Evolutionary conservation across 2,329 filamentous ascomycete genomes (phyloP).

Genomic region (Alternaria sp.): DNA sequence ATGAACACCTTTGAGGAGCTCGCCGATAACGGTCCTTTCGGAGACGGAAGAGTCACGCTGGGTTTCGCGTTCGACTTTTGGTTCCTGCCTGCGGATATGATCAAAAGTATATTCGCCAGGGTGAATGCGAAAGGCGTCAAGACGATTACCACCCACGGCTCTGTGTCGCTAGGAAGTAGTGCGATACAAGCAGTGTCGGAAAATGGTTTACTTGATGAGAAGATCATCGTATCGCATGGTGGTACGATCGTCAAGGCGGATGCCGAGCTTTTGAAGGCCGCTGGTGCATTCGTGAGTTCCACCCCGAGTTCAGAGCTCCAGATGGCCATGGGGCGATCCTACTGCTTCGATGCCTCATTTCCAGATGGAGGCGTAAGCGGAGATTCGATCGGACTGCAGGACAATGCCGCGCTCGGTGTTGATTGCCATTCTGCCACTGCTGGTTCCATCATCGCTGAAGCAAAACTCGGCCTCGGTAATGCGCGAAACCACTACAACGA

Average conservation of each 20-base stretch:
- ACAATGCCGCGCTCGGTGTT: slow-evolving; percentile 59
- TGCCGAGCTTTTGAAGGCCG: slow-evolving; percentile 41
- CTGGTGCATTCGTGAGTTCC: slow-evolving; percentile 49
- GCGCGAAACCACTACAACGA: slow-evolving; percentile 52
- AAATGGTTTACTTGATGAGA: slow-evolving; percentile 51
- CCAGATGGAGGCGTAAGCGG: slow-evolving; percentile 13
- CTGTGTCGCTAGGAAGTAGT: slow-evolving; percentile 8
- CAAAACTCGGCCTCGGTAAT: slow-evolving; percentile 60
- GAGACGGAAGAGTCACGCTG: slow-evolving; percentile 46
- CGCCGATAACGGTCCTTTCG: slow-evolving; percentile 32
- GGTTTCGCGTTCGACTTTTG: slow-evolving; percentile 55
- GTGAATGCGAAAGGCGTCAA: slow-evolving; percentile 48
- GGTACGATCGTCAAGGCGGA: slow-evolving; percentile 44
- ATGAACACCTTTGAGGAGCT: slow-evolving; percentile 48
- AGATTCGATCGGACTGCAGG: slow-evolving; percentile 29
- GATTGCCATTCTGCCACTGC: slow-evolving; percentile 63
- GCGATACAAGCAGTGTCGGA: slow-evolving; percentile 32
- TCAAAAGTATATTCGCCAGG: slow-evolving; percentile 48
- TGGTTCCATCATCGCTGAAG: slow-evolving; percentile 54
- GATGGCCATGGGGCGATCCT: slow-evolving; percentile 52
- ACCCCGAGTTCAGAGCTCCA: slow-evolving; percentile 61
- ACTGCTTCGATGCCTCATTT: slow-evolving; percentile 44
- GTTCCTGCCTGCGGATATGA: slow-evolving; percentile 47
- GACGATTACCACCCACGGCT: slow-evolving; percentile 53
- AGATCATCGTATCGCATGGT: slow-evolving; percentile 53